Percentiles rank a stretch among this genome's conserved stretches.
Evolutionary conservation across 2,329 filamentous ascomycete species (phyloP).

Genomic region (Ceratocystis ficicola): DNA sequence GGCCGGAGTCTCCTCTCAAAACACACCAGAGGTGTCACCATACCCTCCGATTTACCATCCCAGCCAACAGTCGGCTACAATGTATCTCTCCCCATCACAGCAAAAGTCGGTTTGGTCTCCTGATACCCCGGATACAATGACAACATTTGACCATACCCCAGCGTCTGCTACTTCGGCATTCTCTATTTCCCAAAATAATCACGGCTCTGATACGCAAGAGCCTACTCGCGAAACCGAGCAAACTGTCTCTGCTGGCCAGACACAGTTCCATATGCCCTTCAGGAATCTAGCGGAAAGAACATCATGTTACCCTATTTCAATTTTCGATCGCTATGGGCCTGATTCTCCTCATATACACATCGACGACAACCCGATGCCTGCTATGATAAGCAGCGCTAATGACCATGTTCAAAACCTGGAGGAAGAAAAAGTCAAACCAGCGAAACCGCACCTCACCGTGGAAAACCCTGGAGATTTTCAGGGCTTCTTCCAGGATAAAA

Average conservation of each 20-base stretch:
- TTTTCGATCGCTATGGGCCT: slow-evolving; percentile 16
- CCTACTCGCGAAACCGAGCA: background rate
- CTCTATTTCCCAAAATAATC: background rate
- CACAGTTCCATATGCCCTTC: slow-evolving; percentile 3
- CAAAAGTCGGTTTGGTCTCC: slow-evolving; percentile 40
- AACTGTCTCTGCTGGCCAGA: background rate
- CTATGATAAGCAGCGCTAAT: background rate
- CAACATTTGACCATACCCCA: slow-evolving; percentile 28
- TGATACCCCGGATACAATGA: slow-evolving; percentile 43
- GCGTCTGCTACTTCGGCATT: slow-evolving; percentile 11
- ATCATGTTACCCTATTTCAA: slow-evolving; percentile 21
- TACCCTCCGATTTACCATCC: slow-evolving; percentile 20
- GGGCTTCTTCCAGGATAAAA: slow-evolving; percentile 8
- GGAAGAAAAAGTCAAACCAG: background rate
- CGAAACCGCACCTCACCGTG: background rate
- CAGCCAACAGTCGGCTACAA: slow-evolving; percentile 10
- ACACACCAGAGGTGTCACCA: slow-evolving; percentile 8
- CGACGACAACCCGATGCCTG: background rate
- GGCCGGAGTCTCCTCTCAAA: slow-evolving; percentile 26
- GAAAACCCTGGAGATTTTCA: background rate
- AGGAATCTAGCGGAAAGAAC: slow-evolving; percentile 2
- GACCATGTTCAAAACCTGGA: background rate
- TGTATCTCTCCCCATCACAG: slow-evolving; percentile 8
- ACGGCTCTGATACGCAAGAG: background rate
- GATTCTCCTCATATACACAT: slow-evolving; percentile 13